A percentile compares a stretch with the other conserved stretches of the same genome.
Evolutionary conservation across 768 basidiomycete species (phyloP).

Genomic region (Hericium erinaceus): DNA sequence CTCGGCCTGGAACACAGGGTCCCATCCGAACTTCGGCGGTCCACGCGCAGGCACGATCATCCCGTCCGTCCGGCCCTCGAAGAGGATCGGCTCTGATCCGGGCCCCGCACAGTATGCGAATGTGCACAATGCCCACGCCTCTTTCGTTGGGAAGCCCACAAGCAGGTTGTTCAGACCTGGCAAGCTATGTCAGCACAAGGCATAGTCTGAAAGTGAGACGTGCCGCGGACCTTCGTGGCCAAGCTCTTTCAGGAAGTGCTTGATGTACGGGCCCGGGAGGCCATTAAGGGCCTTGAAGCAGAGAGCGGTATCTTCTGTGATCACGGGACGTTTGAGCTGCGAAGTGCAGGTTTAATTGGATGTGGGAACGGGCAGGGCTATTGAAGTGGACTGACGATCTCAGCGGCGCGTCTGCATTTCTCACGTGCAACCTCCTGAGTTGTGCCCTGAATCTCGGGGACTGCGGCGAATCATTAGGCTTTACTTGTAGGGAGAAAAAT

Average conservation of each 20-base stretch:
- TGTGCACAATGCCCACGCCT: slow-evolving; percentile 88
- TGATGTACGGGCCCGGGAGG: slow-evolving; percentile 96
- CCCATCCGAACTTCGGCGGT: slow-evolving; percentile 79
- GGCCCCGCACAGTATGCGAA: slow-evolving; percentile 91
- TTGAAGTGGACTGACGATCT: slow-evolving; percentile 41
- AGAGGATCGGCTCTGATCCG: slow-evolving; percentile 65
- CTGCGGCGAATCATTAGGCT: slow-evolving; percentile 29
- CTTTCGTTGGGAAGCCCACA: slow-evolving; percentile 61
- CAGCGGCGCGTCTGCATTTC: slow-evolving; percentile 81
- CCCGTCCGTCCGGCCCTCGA: slow-evolving; percentile 85
- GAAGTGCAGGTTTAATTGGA: background rate
- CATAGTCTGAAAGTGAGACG: background rate
- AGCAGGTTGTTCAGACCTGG: slow-evolving; percentile 80
- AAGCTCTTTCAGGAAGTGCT: slow-evolving; percentile 74
- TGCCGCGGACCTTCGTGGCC: slow-evolving; percentile 67
- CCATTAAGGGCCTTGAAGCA: slow-evolving; percentile 85
- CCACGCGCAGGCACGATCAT: slow-evolving; percentile 85
- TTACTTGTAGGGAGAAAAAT: background rate
- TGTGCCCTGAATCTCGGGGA: slow-evolving; percentile 90
- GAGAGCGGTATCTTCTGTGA: slow-evolving; percentile 92
- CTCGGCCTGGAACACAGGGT: slow-evolving; percentile 74
- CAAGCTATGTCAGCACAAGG: background rate
- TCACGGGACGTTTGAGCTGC: slow-evolving; percentile 44
- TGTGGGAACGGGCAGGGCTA: background rate
- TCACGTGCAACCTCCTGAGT: slow-evolving; percentile 83